A percentile compares a stretch with the other conserved stretches of the same genome.
These are phyloP conservation scores for Phytophthora sansomeana DNA, from an alignment of 352 stramenopile genomes.

Conservation along the genomic window DNA sequence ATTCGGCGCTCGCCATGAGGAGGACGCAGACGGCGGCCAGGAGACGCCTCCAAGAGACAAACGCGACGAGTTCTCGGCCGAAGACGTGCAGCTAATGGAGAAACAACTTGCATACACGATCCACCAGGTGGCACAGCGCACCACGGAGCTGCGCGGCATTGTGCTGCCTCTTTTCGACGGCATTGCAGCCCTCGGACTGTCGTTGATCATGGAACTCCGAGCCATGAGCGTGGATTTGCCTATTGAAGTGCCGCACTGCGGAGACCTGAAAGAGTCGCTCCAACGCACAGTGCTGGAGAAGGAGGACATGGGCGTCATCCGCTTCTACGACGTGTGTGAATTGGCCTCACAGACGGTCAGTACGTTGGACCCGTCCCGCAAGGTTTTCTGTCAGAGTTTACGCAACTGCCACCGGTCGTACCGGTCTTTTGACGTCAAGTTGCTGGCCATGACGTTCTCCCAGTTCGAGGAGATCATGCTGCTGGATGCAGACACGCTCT, in stretches of 20 bases:
- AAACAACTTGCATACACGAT: slow-evolving; percentile 47
- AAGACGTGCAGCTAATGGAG: slow-evolving; percentile 36
- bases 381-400: slow-evolving; percentile 62
- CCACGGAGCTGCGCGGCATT: slow-evolving; percentile 54
- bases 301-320: slow-evolving; percentile 49
- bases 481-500: slow-evolving; percentile 70
- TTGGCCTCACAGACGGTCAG: slow-evolving; percentile 40
- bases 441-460: slow-evolving; percentile 71
- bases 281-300: slow-evolving; percentile 44
- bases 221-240: slow-evolving; percentile 54
- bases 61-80: slow-evolving; percentile 16
- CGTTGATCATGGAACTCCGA: slow-evolving; percentile 66
- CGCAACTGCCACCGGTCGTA: slow-evolving; percentile 53
- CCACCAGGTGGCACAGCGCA: slow-evolving; percentile 36
- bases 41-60: slow-evolving; percentile 10
- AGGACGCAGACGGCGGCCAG: slow-evolving; percentile 4
- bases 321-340: slow-evolving; percentile 69
- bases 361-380: slow-evolving; percentile 34
- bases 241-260: slow-evolving; percentile 72
- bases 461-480: slow-evolving; percentile 80
- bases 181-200: slow-evolving; percentile 58
- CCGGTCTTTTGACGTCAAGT: slow-evolving; percentile 64
- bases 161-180: slow-evolving; percentile 65
- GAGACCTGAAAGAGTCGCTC: slow-evolving; percentile 49
- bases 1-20: neutral